phyloP scores from a whole-genome alignment of 768 basidiomycete species.

The Naganishia vaughanmartiniae region DNA sequence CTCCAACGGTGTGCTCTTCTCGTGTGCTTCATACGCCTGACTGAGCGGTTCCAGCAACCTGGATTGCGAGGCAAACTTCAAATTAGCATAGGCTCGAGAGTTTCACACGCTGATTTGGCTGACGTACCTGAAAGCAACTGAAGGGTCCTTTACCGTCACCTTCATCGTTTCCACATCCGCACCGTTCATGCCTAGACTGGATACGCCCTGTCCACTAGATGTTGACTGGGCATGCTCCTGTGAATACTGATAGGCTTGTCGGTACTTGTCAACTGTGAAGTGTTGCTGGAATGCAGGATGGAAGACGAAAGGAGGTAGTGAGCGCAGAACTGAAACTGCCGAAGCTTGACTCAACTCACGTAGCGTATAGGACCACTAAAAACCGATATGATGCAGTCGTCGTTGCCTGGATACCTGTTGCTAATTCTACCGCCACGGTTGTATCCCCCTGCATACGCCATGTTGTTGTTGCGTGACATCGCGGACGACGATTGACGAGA shows the following conservation, averaged over 20 bases:
- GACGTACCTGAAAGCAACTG: slow-evolving; percentile 2
- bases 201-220: background rate
- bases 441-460: background rate
- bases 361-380: background rate
- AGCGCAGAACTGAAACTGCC: background rate
- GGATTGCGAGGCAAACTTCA: too few relatives aligned
- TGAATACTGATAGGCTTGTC: background rate
- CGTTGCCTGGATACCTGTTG: background rate
- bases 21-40: background rate
- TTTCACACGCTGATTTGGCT: too few relatives aligned
- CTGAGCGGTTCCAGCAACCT: background rate
- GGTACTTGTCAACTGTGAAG: background rate
- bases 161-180: background rate
- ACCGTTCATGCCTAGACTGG: background rate
- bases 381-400: background rate
- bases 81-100: background rate
- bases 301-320: background rate
- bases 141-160: background rate
- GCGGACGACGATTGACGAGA: background rate
- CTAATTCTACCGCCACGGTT: background rate
- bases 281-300: background rate
- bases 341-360: background rate
- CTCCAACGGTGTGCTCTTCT: background rate
- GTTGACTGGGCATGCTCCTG: background rate
- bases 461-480: too few relatives aligned